Percentiles rank a stretch among this genome's conserved stretches.
phyloP scores from a whole-genome alignment of 73 alveolate species.

The Tetrahymena thermophila region DNA sequence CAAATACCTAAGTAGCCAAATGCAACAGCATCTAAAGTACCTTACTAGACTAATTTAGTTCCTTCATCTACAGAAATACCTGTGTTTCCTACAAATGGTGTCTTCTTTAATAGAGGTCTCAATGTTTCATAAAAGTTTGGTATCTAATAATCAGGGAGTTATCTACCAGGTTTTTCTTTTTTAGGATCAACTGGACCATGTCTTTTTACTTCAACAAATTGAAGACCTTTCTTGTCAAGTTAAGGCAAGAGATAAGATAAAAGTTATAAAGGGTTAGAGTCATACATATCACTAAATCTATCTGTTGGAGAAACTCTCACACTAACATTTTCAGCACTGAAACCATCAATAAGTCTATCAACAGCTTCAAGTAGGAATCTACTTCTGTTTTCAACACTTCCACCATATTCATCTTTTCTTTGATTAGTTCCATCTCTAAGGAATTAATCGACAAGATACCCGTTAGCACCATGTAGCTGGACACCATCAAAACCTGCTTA shows the following conservation, averaged over 20 bases:
- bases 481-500: conserved; percentile 83
- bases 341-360: conserved; percentile 13
- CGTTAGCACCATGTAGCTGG: conserved; percentile 60
- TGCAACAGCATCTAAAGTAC: conserved; percentile 9
- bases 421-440: conserved; percentile 46
- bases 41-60: neutral
- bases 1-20: conserved; percentile 12
- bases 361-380: conserved; percentile 52
- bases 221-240: neutral
- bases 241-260: neutral
- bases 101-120: conserved; percentile 22
- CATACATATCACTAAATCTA: neutral
- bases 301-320: neutral
- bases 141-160: conserved; percentile 1
- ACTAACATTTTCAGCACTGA: neutral
- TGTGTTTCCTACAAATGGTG: conserved; percentile 10
- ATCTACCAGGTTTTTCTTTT: conserved; percentile 9
- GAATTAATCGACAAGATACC: conserved; percentile 50
- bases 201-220: neutral
- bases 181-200: neutral
- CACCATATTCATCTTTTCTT: conserved; percentile 79
- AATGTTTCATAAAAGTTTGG: conserved; percentile 6
- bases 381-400: conserved; percentile 64
- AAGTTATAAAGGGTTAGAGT: neutral
- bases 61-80: conserved; percentile 7